A percentile compares a stretch with the other conserved stretches of the same genome.
Conservation (phyloP, 73 alveolate genomes). For the Diophrys sp. region DNA sequence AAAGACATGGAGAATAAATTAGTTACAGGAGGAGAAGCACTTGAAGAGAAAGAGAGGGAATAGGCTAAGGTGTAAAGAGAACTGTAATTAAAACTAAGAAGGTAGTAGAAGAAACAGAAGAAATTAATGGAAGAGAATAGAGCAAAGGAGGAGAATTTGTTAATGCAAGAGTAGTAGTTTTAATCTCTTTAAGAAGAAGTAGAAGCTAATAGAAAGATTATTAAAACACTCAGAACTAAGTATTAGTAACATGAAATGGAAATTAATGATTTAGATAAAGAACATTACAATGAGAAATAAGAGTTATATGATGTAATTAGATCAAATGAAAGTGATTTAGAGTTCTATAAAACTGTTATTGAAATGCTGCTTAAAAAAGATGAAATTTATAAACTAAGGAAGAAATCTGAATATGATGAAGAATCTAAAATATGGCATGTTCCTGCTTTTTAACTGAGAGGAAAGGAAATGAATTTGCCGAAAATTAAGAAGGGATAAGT, state of each 20-base stretch:
- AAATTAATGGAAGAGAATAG: slow-evolving; percentile 20
- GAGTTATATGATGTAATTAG: slow-evolving; percentile 24
- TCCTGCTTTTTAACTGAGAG: slow-evolving; percentile 44
- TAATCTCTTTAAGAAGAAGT: neutral
- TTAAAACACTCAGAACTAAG: neutral
- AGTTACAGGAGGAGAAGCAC: slow-evolving; percentile 44
- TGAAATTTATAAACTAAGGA: slow-evolving; percentile 24
- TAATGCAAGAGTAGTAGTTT: slow-evolving; percentile 16
- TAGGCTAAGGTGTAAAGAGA: slow-evolving; percentile 43
- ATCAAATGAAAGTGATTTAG: slow-evolving; percentile 13
- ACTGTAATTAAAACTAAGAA: slow-evolving; percentile 54
- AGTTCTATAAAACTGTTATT: slow-evolving; percentile 10
- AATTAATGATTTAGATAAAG: slow-evolving; percentile 17
- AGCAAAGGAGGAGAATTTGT: slow-evolving; percentile 63
- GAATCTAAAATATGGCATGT: slow-evolving; percentile 40
- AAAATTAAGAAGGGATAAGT: slow-evolving; percentile 7
- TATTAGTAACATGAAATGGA: slow-evolving; percentile 3
- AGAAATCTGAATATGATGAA: slow-evolving; percentile 50
- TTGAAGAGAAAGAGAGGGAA: slow-evolving; percentile 53
- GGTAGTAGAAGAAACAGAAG: slow-evolving; percentile 60
- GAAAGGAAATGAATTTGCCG: slow-evolving; percentile 22
- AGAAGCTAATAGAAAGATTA: neutral
- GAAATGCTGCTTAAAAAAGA: slow-evolving; percentile 18
- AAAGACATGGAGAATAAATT: slow-evolving; percentile 61
- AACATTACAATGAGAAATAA: slow-evolving; percentile 12